A percentile compares a stretch with the other conserved stretches of the same genome.
Conservation (phyloP, 2,329 filamentous ascomycete species). For the Byssoonygena ceratinophila region DNA sequence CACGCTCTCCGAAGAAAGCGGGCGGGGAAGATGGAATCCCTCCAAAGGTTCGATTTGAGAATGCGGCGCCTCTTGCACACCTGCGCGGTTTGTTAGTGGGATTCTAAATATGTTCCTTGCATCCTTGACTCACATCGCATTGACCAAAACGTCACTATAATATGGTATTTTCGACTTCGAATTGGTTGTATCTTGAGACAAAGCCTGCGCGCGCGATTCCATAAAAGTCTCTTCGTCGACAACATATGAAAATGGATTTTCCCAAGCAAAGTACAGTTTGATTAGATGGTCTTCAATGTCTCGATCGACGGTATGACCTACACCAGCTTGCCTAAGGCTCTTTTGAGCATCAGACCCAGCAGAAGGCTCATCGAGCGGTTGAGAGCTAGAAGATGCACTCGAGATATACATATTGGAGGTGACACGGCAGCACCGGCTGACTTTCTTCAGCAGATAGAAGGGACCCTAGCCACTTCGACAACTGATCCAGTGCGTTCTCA, state of each 20-base stretch:
- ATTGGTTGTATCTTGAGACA: background rate
- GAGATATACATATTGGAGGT: conserved; percentile 27
- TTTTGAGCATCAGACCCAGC: background rate
- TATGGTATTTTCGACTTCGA: background rate
- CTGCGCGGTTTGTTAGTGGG: conserved; percentile 3
- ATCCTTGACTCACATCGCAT: conserved; percentile 13
- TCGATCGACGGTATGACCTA: conserved; percentile 21
- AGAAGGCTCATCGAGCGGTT: conserved; percentile 13
- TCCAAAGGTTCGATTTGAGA: conserved; percentile 12
- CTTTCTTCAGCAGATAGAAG: conserved; percentile 28
- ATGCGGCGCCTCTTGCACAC: conserved; percentile 16
- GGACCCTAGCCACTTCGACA: conserved; percentile 26
- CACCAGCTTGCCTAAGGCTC: conserved; percentile 20
- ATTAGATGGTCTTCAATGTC: conserved; percentile 29
- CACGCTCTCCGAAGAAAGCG: conserved; percentile 14
- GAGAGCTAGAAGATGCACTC: conserved; percentile 15
- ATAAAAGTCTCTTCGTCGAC: conserved; percentile 24
- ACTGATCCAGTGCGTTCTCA: conserved; percentile 20
- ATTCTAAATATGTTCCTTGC: background rate
- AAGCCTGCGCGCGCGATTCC: conserved; percentile 10
- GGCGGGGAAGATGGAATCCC: conserved; percentile 11
- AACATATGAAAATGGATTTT: conserved; percentile 29
- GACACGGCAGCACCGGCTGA: conserved; percentile 26
- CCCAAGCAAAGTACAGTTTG: conserved; percentile 31
- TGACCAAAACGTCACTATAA: conserved; percentile 16